A percentile compares a stretch with the other conserved stretches of the same genome.
Conservation (phyloP, 345 rosid genomes). For the Pseudoturritis turrita region DNA sequence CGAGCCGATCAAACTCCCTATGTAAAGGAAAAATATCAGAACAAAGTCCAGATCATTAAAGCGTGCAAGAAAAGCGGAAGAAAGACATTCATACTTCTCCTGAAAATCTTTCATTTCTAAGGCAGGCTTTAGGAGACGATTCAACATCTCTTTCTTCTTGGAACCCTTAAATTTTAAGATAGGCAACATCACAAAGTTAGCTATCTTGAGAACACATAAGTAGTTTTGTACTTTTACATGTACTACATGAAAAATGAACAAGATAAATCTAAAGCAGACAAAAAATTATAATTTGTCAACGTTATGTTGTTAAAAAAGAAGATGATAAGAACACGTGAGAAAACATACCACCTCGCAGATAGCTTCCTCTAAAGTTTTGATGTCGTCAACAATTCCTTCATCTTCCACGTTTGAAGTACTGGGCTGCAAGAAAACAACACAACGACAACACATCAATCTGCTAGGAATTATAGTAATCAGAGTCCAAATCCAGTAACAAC, state of each 20-base stretch:
- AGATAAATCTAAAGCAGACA: background rate
- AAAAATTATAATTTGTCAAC: background rate
- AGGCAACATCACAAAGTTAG: slow-evolving; percentile 19
- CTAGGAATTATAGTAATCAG: background rate
- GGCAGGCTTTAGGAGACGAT: slow-evolving; percentile 57
- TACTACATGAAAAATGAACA: background rate
- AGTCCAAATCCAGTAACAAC: background rate
- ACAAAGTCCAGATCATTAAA: slow-evolving; percentile 1
- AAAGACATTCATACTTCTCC: slow-evolving; percentile 52
- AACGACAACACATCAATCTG: slow-evolving; percentile 5
- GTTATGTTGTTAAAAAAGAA: background rate
- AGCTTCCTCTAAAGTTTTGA: slow-evolving; percentile 58
- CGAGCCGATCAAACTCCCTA: slow-evolving; percentile 72
- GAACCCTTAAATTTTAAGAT: slow-evolving; percentile 44
- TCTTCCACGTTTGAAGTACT: slow-evolving; percentile 46
- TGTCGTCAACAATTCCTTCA: slow-evolving; percentile 56
- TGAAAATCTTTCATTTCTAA: slow-evolving; percentile 58
- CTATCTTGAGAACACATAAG: background rate
- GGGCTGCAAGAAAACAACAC: slow-evolving; percentile 43
- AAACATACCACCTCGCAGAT: slow-evolving; percentile 63
- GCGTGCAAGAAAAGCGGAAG: slow-evolving; percentile 15
- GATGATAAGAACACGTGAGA: background rate
- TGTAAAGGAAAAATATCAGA: slow-evolving; percentile 2
- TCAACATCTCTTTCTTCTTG: slow-evolving; percentile 63
- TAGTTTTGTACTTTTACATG: background rate